Conservation (phyloP, 2,329 filamentous ascomycete genomes). For the Xylariaceae sp. region DNA sequence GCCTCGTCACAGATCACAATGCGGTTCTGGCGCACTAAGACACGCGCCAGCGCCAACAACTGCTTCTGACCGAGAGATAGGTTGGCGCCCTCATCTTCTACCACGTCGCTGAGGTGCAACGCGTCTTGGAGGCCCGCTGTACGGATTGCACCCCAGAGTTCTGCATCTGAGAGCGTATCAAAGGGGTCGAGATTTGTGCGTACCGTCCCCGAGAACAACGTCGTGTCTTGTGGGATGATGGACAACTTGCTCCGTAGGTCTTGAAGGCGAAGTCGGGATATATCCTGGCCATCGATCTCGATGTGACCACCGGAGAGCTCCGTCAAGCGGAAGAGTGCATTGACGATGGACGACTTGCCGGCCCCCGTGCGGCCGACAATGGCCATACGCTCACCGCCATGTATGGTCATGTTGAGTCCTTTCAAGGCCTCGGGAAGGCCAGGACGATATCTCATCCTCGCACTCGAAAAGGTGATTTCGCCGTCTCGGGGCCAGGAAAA, state of each 20-base stretch:
- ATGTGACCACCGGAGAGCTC: slow-evolving; percentile 64
- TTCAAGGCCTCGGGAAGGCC: slow-evolving; percentile 64
- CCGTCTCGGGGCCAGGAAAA: slow-evolving; percentile 65
- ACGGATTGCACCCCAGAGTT: slow-evolving; percentile 65
- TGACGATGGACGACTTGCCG: slow-evolving; percentile 69
- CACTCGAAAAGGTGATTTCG: slow-evolving; percentile 62
- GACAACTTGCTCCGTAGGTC: slow-evolving; percentile 56
- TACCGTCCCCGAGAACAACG: slow-evolving; percentile 67
- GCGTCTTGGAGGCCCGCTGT: slow-evolving; percentile 26
- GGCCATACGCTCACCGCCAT: slow-evolving; percentile 63
- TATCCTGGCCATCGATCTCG: slow-evolving; percentile 65
- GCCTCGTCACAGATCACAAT: slow-evolving; percentile 76
- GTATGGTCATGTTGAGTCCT: slow-evolving; percentile 58
- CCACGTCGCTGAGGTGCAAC: slow-evolving; percentile 21
- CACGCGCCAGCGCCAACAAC: slow-evolving; percentile 49
- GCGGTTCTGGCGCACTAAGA: slow-evolving; percentile 58
- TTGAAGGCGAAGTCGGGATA: slow-evolving; percentile 64
- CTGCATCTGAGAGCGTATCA: slow-evolving; percentile 64
- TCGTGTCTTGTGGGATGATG: slow-evolving; percentile 73
- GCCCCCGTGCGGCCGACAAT: slow-evolving; percentile 73
- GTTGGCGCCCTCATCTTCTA: slow-evolving; percentile 52
- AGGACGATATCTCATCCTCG: slow-evolving; percentile 63
- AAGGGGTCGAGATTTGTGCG: slow-evolving; percentile 72
- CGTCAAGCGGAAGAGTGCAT: slow-evolving; percentile 67
- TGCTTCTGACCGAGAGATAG: slow-evolving; percentile 67